Base-by-base conservation (phyloP, 2,329 filamentous ascomycete genomes). In the Calonectria pseudoturangicola region DNA sequence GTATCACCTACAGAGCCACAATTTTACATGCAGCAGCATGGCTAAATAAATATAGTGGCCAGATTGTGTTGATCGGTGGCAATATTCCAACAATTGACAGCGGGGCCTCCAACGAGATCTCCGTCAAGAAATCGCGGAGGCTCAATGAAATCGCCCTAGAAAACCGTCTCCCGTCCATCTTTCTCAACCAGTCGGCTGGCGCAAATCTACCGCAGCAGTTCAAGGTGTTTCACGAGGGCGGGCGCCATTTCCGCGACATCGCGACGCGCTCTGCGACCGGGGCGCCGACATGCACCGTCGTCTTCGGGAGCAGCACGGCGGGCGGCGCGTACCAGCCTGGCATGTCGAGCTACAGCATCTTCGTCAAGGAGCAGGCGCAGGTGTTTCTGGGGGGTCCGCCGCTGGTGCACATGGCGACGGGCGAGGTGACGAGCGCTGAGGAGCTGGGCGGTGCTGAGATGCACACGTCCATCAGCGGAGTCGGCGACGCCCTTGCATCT, bases 331-430 rank as follows among this genome's bases (percentile, higher is more conserved):
- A 77, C 48, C 72, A 73, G 30, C 76, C 76, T 4, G 76, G 71
- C 1, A 48, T 77, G 33, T 77, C 85, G 1, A 77, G 79, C 71
- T 86, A 87, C 69, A 86, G 84, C 82, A 86, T 80, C 7, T 76
- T 80, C 56, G 77, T 72, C 1, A 33, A 85, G 47, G 80, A 83
- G n/a, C 84, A 87, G 72, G 85, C 84, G 0, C 86, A 87, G 70
- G 85, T 84, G 0, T 87, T 87, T 62, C 79, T 87, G 0, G 86
- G 82, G 5, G 85, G 86, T 0, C 86, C 86, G 0, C 86, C 86
- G 0, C 79, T 87, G 16, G 85, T 87, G 1, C 86, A 87, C 71
- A 87, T 87, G 86, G 86, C 86, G 0, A 87, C 85, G 0, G 85
- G 86, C 2, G 86, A 87, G 65, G 73, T 84, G 0, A 82, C 85